Evolutionary conservation across 139 green algal genomes (phyloP).

Genomic region (Desmodesmus armatus): DNA sequence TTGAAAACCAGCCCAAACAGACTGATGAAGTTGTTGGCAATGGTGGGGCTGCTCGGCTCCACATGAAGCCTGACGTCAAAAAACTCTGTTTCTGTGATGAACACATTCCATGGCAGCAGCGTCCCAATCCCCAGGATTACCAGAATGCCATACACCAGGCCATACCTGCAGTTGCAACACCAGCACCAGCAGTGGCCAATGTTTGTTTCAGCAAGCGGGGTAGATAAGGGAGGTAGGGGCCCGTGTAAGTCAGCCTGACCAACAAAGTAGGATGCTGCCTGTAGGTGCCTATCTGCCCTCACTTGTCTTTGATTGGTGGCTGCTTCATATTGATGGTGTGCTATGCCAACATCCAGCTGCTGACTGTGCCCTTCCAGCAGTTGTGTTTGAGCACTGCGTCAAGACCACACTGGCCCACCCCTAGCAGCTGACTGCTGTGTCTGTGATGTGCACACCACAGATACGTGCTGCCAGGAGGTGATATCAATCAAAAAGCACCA

Average conservation of each 20-base stretch:
- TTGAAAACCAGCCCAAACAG: slow-evolving; percentile 52
- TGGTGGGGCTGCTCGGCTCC: slow-evolving; percentile 15
- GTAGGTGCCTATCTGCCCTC: neutral
- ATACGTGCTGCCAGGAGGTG: too few species aligned
- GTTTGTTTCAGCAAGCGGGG: neutral
- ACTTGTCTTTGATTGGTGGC: slow-evolving; percentile 29
- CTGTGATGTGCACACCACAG: too few species aligned
- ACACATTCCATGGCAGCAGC: slow-evolving; percentile 57
- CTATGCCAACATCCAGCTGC: too few species aligned
- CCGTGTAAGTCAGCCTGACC: too few species aligned
- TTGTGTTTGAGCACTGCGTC: too few species aligned
- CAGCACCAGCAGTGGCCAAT: neutral
- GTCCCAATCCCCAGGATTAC: slow-evolving; percentile 54
- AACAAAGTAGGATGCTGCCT: neutral
- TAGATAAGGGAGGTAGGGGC: neutral
- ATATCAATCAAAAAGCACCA: too few species aligned
- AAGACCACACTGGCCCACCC: too few species aligned
- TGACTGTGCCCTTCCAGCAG: too few species aligned
- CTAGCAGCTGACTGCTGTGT: too few species aligned
- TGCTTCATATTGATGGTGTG: too few species aligned
- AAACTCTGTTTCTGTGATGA: slow-evolving; percentile 57
- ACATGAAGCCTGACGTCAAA: slow-evolving; percentile 54
- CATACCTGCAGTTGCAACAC: slow-evolving; percentile 37
- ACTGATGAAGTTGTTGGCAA: slow-evolving; percentile 53
- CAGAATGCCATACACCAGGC: slow-evolving; percentile 48